Percentiles rank a stretch among this genome's conserved stretches.
Conservation (phyloP, 805 yeast genomes). For the Wickerhamiella dianesei region DNA sequence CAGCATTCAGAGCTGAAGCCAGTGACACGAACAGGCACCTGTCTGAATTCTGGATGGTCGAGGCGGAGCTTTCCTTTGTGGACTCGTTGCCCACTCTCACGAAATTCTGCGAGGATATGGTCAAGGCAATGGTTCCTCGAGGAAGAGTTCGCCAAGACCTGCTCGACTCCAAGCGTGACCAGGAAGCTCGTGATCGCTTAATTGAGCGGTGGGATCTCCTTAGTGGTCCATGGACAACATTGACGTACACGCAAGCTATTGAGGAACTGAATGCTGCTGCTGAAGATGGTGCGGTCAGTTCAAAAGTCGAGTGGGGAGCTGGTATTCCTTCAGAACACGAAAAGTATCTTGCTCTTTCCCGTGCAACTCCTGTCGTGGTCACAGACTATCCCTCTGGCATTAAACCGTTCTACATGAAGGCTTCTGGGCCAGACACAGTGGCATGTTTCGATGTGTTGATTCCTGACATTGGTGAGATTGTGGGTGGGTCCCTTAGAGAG, state of each 20-base stretch:
- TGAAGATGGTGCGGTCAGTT: conserved; percentile 27
- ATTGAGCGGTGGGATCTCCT: conserved; percentile 47
- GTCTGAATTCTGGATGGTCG: conserved; percentile 96
- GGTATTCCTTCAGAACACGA: conserved; percentile 76
- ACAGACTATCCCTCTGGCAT: conserved; percentile 69
- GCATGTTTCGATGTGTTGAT: conserved; percentile 81
- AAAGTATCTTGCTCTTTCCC: conserved; percentile 66
- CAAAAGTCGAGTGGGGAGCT: conserved; percentile 53
- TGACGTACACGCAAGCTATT: conserved; percentile 69
- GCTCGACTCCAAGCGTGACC: conserved; percentile 23
- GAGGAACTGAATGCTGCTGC: conserved; percentile 31
- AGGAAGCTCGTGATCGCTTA: conserved; percentile 27
- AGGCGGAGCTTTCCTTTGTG: conserved; percentile 71
- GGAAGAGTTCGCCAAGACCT: conserved; percentile 18
- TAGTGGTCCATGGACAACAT: conserved; percentile 45
- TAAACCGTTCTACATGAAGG: conserved; percentile 89
- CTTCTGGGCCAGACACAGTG: conserved; percentile 30
- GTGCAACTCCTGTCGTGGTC: conserved; percentile 64
- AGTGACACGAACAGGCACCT: conserved; percentile 86
- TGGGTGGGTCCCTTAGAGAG: conserved; percentile 91
- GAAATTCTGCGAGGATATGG: conserved; percentile 53
- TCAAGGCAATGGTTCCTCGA: conserved; percentile 34
- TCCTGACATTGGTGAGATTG: conserved; percentile 86
- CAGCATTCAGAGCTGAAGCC: conserved; percentile 88
- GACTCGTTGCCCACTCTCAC: conserved; percentile 45